These are phyloP conservation scores for Euphrasia arctica DNA, from an alignment of 305 asterid genomes.

Conservation along the genomic window DNA sequence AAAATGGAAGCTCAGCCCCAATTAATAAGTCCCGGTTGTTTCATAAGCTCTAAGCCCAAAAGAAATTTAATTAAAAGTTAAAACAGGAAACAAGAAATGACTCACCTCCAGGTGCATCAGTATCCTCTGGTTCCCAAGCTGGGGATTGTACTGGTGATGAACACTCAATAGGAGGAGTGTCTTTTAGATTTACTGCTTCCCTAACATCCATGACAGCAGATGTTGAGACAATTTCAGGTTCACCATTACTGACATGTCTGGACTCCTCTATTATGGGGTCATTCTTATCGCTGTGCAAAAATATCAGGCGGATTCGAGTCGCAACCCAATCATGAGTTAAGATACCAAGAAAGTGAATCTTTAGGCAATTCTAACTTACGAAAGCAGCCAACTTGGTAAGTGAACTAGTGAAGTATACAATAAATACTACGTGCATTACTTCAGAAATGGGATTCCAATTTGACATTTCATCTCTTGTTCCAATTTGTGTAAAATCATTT, in stretches of 20 bases:
- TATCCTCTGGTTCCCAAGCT: slow-evolving; percentile 51
- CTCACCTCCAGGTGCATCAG: slow-evolving; percentile 87
- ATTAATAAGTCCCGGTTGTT: slow-evolving; percentile 22
- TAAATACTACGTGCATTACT: no score
- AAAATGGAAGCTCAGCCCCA: slow-evolving; percentile 10
- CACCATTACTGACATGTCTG: slow-evolving; percentile 34
- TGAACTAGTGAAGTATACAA: no score
- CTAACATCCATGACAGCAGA: slow-evolving; percentile 40
- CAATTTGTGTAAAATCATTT: no score
- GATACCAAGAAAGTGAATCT: slow-evolving; percentile 22
- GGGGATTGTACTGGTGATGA: slow-evolving; percentile 48
- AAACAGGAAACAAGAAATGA: slow-evolving; percentile 19
- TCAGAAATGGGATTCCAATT: no score
- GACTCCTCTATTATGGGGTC: slow-evolving; percentile 43
- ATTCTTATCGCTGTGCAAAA: slow-evolving; percentile 52
- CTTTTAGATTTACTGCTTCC: slow-evolving; percentile 42
- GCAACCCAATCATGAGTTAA: slow-evolving; percentile 19
- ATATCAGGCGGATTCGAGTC: slow-evolving; percentile 26
- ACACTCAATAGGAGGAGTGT: slow-evolving; percentile 41
- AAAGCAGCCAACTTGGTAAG: not conserved
- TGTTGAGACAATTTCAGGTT: slow-evolving; percentile 43
- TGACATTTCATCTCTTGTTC: no score
- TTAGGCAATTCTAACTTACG: slow-evolving; percentile 17
- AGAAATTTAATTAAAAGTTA: not conserved
- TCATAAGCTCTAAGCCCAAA: slow-evolving; percentile 20